Base-by-base conservation (phyloP, 163 green algal genomes). In the Coccomyxa subellipsoidea region DNA sequence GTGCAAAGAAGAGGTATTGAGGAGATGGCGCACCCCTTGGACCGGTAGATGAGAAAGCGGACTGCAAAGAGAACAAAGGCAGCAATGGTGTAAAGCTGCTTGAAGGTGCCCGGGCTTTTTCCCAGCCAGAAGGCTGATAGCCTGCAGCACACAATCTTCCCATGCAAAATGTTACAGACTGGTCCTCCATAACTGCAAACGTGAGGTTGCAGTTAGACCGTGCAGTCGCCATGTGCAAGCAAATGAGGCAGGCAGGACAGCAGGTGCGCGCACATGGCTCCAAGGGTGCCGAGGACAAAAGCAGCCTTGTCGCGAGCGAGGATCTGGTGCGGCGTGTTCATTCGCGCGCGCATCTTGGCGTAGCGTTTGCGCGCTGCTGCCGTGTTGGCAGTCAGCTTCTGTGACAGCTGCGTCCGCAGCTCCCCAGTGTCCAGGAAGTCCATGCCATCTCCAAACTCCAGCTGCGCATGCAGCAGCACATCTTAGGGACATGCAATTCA, bases 91-190 rank as follows among this genome's bases (percentile, higher is more conserved):
- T 97, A 96, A 21, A 95, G 80, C 38, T 84, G 69, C 87, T 96
- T 94, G 81, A 97, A 97, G 32, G 88, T 91, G 6, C 70, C 66
- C 15, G 91, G 91, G 29, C 76, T 88, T 25, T 77, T 88, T 12
- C 91, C 90, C 40, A 95, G 87, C 92, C 92, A 95, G 80, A 92
- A 96, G 4, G 91, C 88, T 36, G 87, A 90, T 10, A 88, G 38
- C 84, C 88, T 92, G 86, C 78, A 80, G 27, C 6, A 27, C 31
- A 76, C 29, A 12, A 73, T 37, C 69, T n/a, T n/a, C n/a, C n/a
- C n/a, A n/a, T n/a, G n/a, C n/a, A n/a, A n/a, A n/a, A n/a, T n/a
- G n/a, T n/a, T 54, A 54, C 39, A 54, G 39, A 54, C 10, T 54
- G 10, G 10, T 54, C 8, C 8, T 10, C 8, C 39, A 8, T 8